A percentile compares a stretch with the other conserved stretches of the same genome.
These are phyloP conservation scores for Typha latifolia DNA, from an alignment of 176 grass and related monocot species.

Conservation along the genomic window DNA sequence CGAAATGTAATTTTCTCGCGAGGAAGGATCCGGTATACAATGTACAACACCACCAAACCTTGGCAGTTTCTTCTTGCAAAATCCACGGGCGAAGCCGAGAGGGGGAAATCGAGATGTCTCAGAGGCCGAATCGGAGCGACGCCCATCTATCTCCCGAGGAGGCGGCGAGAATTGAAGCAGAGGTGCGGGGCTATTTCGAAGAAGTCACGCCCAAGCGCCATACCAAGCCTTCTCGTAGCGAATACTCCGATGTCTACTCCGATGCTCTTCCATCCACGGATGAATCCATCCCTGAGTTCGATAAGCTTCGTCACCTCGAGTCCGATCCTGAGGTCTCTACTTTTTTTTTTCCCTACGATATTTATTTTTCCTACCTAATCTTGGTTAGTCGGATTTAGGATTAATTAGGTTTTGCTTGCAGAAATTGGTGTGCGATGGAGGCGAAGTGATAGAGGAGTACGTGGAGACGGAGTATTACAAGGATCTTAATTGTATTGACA, in stretches of 20 bases:
- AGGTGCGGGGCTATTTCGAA: slow-evolving; percentile 64
- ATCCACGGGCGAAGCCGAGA: background rate
- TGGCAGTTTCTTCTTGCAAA: background rate
- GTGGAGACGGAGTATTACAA: slow-evolving; percentile 72
- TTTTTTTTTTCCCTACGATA: no score
- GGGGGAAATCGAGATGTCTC: slow-evolving; percentile 24
- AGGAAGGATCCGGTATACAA: no score
- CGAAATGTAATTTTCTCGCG: no score
- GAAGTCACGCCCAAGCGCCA: slow-evolving; percentile 49
- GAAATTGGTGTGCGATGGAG: slow-evolving; percentile 46
- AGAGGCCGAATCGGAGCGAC: slow-evolving; percentile 56
- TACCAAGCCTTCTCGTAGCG: slow-evolving; percentile 64
- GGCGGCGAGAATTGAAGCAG: slow-evolving; percentile 54
- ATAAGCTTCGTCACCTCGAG: slow-evolving; percentile 47
- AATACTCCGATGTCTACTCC: slow-evolving; percentile 24
- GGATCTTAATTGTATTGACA: slow-evolving; percentile 61
- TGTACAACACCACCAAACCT: background rate
- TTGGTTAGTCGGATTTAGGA: slow-evolving; percentile 5
- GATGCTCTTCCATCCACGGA: background rate
- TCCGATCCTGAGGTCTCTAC: slow-evolving; percentile 34
- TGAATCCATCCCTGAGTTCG: slow-evolving; percentile 42
- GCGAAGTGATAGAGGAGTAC: slow-evolving; percentile 49
- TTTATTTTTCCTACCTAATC: background rate
- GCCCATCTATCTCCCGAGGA: slow-evolving; percentile 49
- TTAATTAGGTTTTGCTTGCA: slow-evolving; percentile 24